Evolutionary conservation across 495 filamentous ascomycete species (phyloP).

Genomic region (Aspergillus sparsus): DNA sequence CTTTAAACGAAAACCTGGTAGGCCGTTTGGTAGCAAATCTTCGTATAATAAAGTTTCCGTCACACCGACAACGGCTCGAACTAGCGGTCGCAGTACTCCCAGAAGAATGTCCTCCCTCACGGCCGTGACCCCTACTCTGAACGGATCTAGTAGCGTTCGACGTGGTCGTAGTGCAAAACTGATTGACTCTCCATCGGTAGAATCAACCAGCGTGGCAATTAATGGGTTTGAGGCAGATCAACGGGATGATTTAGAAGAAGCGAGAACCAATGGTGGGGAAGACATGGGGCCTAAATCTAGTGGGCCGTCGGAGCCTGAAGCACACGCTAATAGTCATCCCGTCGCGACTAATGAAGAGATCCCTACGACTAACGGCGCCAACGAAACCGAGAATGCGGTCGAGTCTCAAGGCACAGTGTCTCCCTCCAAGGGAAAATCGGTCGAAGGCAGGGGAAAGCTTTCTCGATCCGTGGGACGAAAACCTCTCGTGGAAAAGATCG

Average conservation of each 20-base stretch:
- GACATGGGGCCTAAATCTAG: neutral
- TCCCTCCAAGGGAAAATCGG: slow-evolving; percentile 25
- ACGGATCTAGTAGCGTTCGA: slow-evolving; percentile 32
- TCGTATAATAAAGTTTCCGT: slow-evolving; percentile 21
- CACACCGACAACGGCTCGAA: slow-evolving; percentile 36
- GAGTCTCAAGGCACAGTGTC: slow-evolving; percentile 20
- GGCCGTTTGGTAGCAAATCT: slow-evolving; percentile 42
- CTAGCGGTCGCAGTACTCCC: slow-evolving; percentile 43
- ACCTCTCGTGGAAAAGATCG: slow-evolving; percentile 43
- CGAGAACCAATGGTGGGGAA: slow-evolving; percentile 8
- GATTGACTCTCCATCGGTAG: slow-evolving; percentile 35
- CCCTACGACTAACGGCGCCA: slow-evolving; percentile 16
- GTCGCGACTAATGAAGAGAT: slow-evolving; percentile 1
- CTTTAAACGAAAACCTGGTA: slow-evolving; percentile 46
- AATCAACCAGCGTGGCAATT: slow-evolving; percentile 25
- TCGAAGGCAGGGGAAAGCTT: slow-evolving; percentile 22
- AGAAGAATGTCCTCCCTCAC: slow-evolving; percentile 36
- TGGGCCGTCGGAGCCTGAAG: slow-evolving; percentile 11
- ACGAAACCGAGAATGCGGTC: slow-evolving; percentile 10
- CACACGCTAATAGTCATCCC: slow-evolving; percentile 1
- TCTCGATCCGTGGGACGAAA: slow-evolving; percentile 38
- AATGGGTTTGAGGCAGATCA: slow-evolving; percentile 34
- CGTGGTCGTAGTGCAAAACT: slow-evolving; percentile 44
- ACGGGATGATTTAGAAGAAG: slow-evolving; percentile 13
- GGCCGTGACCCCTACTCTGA: slow-evolving; percentile 30